Evolutionary conservation across 768 basidiomycete genomes (phyloP).

Genomic region (Suillus subluteus): DNA sequence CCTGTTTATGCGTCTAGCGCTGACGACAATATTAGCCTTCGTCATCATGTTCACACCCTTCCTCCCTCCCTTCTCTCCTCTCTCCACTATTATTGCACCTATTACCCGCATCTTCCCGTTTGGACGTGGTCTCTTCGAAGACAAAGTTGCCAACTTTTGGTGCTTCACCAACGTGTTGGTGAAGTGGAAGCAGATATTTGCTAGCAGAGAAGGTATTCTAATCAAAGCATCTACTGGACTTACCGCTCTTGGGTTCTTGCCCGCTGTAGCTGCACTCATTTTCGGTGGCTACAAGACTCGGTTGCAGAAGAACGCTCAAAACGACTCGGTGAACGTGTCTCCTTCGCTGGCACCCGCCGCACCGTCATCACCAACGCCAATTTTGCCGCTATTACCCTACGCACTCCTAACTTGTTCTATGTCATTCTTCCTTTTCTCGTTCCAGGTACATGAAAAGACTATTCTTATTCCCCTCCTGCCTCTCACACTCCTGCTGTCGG

Average conservation of each 20-base stretch:
- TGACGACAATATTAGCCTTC: slow-evolving; percentile 66
- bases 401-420: slow-evolving; percentile 80
- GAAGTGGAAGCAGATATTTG: slow-evolving; percentile 67
- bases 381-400: slow-evolving; percentile 75
- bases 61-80: slow-evolving; percentile 65
- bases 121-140: slow-evolving; percentile 87
- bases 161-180: slow-evolving; percentile 83
- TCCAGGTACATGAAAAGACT: slow-evolving; percentile 96
- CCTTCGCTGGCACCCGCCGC: background rate
- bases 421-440: slow-evolving; percentile 96
- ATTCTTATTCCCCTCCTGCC: slow-evolving; percentile 87
- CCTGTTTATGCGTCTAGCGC: slow-evolving; percentile 69
- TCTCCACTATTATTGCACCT: slow-evolving; percentile 57
- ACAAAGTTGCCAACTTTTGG: slow-evolving; percentile 98
- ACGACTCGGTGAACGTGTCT: background rate
- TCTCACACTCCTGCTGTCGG: slow-evolving; percentile 73
- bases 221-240: slow-evolving; percentile 66
- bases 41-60: slow-evolving; percentile 78
- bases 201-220: slow-evolving; percentile 50
- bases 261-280: slow-evolving; percentile 53
- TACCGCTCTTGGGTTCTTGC: slow-evolving; percentile 74
- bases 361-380: slow-evolving; percentile 43
- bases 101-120: slow-evolving; percentile 90
- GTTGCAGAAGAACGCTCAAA: slow-evolving; percentile 10
- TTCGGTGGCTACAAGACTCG: slow-evolving; percentile 40